phyloP scores from a whole-genome alignment of 169 alveolate species.

The Eimeria tenella region DNA sequence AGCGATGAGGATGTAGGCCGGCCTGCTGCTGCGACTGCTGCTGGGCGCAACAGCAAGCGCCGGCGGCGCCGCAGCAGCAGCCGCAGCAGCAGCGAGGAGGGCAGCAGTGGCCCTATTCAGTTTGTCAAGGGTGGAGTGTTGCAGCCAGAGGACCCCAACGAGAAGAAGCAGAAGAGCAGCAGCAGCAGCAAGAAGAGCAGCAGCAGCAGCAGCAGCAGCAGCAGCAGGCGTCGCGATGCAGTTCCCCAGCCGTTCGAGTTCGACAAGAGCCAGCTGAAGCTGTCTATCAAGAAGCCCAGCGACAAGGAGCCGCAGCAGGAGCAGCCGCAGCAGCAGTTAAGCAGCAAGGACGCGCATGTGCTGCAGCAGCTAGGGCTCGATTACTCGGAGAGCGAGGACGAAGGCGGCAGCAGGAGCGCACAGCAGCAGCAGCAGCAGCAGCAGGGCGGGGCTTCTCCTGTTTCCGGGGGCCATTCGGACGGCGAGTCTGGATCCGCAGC shows the following conservation, averaged over 20 bases:
- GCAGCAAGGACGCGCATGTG: constrained; percentile 33
- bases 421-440: constrained; percentile 15
- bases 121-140: constrained; percentile 62
- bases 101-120: constrained; percentile 8
- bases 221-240: background rate
- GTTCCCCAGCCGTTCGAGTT: background rate
- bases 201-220: background rate
- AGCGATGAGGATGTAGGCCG: constrained; percentile 40
- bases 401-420: constrained; percentile 20
- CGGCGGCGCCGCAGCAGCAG: constrained; percentile 38
- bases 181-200: background rate
- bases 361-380: constrained; percentile 32
- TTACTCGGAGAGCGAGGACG: constrained; percentile 27
- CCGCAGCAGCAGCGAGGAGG: constrained; percentile 8
- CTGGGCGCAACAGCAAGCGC: constrained; percentile 6
- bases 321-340: constrained; percentile 11
- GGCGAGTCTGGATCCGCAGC: constrained; percentile 3
- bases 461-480: background rate
- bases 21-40: constrained; percentile 4
- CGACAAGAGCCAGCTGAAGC: background rate
- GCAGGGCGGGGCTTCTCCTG: background rate
- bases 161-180: background rate
- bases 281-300: background rate
- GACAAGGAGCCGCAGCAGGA: constrained; percentile 7
- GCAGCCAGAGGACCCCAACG: constrained; percentile 22